Conservation (phyloP, 305 asterid genomes). For the Nicotiana rustica region DNA sequence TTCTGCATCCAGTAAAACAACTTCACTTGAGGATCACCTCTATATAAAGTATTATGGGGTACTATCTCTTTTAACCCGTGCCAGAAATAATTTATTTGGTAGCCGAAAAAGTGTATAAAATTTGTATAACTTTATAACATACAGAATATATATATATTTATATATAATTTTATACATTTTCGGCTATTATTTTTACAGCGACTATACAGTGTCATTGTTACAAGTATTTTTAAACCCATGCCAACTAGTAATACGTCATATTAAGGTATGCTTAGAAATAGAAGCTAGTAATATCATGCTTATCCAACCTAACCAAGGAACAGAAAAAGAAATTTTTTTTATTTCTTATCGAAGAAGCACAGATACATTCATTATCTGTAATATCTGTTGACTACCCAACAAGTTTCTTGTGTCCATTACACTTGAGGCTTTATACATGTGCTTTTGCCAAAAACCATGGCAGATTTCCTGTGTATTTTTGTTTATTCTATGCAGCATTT, state of each 20-base stretch:
- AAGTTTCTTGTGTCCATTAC: not conserved
- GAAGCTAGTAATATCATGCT: not conserved
- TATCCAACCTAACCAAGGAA: not conserved
- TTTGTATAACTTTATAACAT: too few relatives aligned
- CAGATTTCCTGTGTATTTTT: constrained; percentile 33
- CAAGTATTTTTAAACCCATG: not conserved
- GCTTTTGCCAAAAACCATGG: constrained; percentile 37
- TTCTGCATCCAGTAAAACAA: too few relatives aligned
- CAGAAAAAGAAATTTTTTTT: not conserved
- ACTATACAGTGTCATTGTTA: too few relatives aligned
- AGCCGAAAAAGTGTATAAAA: too few relatives aligned
- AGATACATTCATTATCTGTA: constrained; percentile 18
- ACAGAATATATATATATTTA: too few relatives aligned
- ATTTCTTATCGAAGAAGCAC: not conserved
- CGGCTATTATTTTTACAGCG: too few relatives aligned
- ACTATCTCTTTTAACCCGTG: too few relatives aligned
- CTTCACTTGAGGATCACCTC: not conserved
- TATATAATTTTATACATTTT: too few relatives aligned
- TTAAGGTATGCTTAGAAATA: constrained; percentile 10
- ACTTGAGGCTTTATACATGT: constrained; percentile 30
- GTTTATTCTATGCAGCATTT: not conserved
- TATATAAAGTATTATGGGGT: not conserved
- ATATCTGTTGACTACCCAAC: not conserved
- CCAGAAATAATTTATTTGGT: too few relatives aligned
- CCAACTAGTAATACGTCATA: not conserved